Base-by-base conservation (phyloP, 495 filamentous ascomycete genomes). In the Trichoderma gamsii region DNA sequence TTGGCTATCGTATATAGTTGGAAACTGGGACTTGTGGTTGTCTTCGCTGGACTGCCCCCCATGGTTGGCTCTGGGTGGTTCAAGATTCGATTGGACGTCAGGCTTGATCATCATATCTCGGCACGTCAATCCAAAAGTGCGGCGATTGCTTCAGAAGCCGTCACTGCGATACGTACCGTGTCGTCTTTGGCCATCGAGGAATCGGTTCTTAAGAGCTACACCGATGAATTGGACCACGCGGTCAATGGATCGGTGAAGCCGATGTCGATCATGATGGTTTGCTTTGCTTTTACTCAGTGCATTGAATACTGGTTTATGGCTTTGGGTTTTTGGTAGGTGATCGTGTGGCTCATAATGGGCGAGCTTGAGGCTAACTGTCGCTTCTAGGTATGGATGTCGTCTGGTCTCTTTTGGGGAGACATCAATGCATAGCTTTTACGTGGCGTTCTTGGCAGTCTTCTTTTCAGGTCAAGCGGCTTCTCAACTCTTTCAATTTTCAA, bases 391-490 rank as follows among this genome's bases (percentile, higher is more conserved):
- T 35, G 85, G 86, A 3, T 82, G 81, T 6, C 79, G 79, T n/a
- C 78, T 89, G 13, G 73, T 89, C 16, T 79, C 83, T 0, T 76
- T 74, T 5, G 73, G 75, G 9, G 82, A 87, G 66, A 77, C 78
- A 32, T 72, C 76, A 2, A 72, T 80, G 8, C 72, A 72, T 4
- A 66, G 82, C 23, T 89, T 90, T 71, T 88, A 87, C 69, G 78
- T 87, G 9, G 76, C 86, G 3, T 89, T 86, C 65, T 84, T 87
- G 67, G 82, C 78, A 0, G 79, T 88, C 29, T 81, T 89, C 27
- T 81, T 82, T 66, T 83, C 80, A 0, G 85, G 81, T 1, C 84
- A 88, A 68, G 72, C 78, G 1, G 65, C 85, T 0, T 82, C 83
- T 2, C 79, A 84, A 38, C 80, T 88, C 69, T 85, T 89, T 67